Evolutionary conservation across 2,329 filamentous ascomycete genomes (phyloP), one percentile per base, ranked within the genome.

Genomic region (Tolypocladium paradoxum): DNA sequence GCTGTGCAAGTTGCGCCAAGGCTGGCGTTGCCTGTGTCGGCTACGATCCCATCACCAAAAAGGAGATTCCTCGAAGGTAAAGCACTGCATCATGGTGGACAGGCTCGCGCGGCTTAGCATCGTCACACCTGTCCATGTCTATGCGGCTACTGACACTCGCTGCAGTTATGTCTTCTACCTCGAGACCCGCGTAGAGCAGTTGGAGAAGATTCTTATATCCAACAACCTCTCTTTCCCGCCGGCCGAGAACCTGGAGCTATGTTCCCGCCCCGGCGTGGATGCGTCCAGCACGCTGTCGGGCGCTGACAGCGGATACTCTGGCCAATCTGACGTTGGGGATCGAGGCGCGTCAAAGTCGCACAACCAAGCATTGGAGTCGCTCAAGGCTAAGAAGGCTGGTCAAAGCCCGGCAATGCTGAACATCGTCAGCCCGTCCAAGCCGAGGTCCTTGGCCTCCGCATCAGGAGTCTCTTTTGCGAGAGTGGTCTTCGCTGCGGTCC

Each of bases 41-140:
- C 57, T 96, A 96, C 69, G 92, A 97, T 67, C 91, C 92, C 35
- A 96, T 96, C 64, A 95, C 90, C 27, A 96, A 96, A 76, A 85
- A 88, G 65, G 90, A 96, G 71, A 96, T 97, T 54, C 92, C 92
- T 49, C 82, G 91, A 70, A 90, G 85, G 75, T 96, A 85, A 73
- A 87, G 9, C 2, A 12, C 27, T 11, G 6, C 43, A n/a, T 18
- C 24, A 20, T 4, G 6, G 27, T 46, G 12, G 16, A 14, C 12
- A 34, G 33, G 33, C 33, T 16, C 12, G 33, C 33, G 33, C 33
- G 9, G 33, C 33, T 14, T 14, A 11, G 4, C 2, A 34, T 34
- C 33, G 6, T 34, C 33, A 16, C 5, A 5, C 33, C 43, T 31
- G 6, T 31, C 27, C 18, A 31, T 18, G 16, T 2, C 27, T 9